phyloP scores from a whole-genome alignment of 169 alveolate species.

The Plasmodium fragile region DNA sequence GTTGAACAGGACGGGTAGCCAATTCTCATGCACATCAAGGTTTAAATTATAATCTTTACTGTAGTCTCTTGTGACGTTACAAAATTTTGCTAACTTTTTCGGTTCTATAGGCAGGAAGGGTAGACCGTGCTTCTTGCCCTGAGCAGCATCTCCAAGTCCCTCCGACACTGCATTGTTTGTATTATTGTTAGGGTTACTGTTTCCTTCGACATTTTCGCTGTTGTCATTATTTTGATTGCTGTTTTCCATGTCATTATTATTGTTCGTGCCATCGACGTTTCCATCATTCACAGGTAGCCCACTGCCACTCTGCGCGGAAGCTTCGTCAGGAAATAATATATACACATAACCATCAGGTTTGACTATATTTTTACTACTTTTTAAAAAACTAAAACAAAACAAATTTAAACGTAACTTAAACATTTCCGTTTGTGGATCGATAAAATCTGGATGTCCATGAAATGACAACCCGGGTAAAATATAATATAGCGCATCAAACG shows the following conservation, averaged over 20 bases:
- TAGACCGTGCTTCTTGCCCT: background rate
- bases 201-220: background rate
- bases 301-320: background rate
- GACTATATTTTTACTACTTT: constrained; percentile 74
- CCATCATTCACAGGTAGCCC: background rate
- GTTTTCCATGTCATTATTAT: background rate
- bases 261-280: background rate
- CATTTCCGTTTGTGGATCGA: constrained; percentile 79
- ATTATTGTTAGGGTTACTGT: constrained; percentile 2
- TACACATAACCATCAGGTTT: constrained; percentile 75
- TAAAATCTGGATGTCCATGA: constrained; percentile 78
- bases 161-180: background rate
- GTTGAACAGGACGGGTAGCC: constrained; percentile 71
- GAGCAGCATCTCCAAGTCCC: background rate
- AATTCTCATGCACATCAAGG: constrained; percentile 17
- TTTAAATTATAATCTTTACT: constrained; percentile 64
- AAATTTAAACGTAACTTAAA: constrained; percentile 78
- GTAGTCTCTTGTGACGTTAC: constrained; percentile 48
- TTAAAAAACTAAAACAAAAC: constrained; percentile 80
- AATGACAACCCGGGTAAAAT: constrained; percentile 75
- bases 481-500: constrained; percentile 77
- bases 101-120: constrained; percentile 77
- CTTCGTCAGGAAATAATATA: constrained; percentile 76
- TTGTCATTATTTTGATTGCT: background rate
- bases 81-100: constrained; percentile 78